These are phyloP conservation scores for Fusarium tjaetaba DNA, from an alignment of 2,329 filamentous ascomycete species.

Conservation along the genomic window DNA sequence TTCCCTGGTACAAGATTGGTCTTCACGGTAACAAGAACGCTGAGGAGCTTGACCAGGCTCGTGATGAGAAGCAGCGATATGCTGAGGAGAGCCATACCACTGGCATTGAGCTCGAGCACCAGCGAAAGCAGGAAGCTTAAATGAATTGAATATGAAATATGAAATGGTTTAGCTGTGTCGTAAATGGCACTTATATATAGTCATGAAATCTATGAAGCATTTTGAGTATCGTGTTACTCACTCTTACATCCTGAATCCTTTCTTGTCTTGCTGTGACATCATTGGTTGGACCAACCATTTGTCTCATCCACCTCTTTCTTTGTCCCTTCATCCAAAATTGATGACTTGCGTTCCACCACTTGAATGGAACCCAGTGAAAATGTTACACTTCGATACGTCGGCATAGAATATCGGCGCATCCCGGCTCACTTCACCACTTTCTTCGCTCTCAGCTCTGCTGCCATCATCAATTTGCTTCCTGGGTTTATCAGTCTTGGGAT, in stretches of 20 bases:
- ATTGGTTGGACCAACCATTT: neutral
- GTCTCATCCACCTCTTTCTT: neutral
- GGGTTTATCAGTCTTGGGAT: too few relatives aligned
- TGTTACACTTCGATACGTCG: too few relatives aligned
- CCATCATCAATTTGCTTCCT: too few relatives aligned
- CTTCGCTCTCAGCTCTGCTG: too few relatives aligned
- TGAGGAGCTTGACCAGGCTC: conserved; percentile 55
- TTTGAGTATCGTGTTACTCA: neutral
- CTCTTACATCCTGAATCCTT: neutral
- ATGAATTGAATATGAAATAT: neutral
- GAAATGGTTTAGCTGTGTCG: neutral
- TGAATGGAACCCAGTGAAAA: too few relatives aligned
- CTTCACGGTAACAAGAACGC: conserved; percentile 63
- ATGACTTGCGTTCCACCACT: too few relatives aligned
- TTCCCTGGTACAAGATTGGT: conserved; percentile 81
- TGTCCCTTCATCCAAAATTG: neutral
- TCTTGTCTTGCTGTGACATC: neutral
- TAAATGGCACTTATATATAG: neutral
- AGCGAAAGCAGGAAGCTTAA: conserved; percentile 37
- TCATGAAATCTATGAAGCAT: conserved; percentile 12
- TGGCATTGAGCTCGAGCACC: conserved; percentile 51
- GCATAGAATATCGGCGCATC: too few relatives aligned
- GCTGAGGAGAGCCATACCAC: conserved; percentile 46
- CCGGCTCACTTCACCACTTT: too few relatives aligned
- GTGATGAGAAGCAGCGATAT: conserved; percentile 56